Evolutionary conservation across 2,329 filamentous ascomycete species (phyloP).

Genomic region (Fusarium sp.): DNA sequence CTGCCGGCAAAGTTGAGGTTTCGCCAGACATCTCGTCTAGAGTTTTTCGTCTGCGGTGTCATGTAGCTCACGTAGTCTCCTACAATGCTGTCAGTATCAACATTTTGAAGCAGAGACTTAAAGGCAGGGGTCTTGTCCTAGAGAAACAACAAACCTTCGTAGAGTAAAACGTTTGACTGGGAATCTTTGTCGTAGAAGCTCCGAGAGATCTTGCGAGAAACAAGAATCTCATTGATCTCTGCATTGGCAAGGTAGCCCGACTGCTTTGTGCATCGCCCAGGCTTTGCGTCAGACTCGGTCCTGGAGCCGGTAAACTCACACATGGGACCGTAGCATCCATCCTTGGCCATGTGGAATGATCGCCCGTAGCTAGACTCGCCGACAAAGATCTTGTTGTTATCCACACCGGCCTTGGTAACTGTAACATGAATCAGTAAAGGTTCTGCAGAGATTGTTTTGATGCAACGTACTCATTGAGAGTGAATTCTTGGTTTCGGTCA

Average conservation of each 20-base stretch:
- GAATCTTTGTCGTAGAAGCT: neutral
- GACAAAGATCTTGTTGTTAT: slow-evolving; percentile 21
- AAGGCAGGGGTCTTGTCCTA: no score
- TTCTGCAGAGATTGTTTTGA: no score
- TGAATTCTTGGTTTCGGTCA: slow-evolving; percentile 50
- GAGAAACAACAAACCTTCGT: neutral
- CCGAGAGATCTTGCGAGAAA: neutral
- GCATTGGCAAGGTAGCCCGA: slow-evolving; percentile 11
- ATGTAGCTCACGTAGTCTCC: no score
- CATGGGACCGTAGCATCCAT: slow-evolving; percentile 20
- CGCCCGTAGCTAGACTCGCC: slow-evolving; percentile 39
- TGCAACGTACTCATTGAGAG: slow-evolving; percentile 44
- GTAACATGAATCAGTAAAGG: neutral
- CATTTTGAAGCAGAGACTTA: no score
- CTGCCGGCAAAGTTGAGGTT: no score
- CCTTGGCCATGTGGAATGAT: slow-evolving; percentile 45
- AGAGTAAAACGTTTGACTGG: neutral
- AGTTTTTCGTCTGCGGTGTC: no score
- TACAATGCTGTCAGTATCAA: no score
- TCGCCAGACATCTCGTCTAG: no score
- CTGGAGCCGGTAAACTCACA: slow-evolving; percentile 19
- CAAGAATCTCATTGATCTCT: slow-evolving; percentile 1
- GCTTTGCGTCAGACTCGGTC: neutral
- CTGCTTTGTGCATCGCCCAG: slow-evolving; percentile 8
- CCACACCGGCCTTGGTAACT: slow-evolving; percentile 38